These are phyloP conservation scores for Brettanomyces naardenensis DNA, from an alignment of 805 yeast species.

Conservation along the genomic window DNA sequence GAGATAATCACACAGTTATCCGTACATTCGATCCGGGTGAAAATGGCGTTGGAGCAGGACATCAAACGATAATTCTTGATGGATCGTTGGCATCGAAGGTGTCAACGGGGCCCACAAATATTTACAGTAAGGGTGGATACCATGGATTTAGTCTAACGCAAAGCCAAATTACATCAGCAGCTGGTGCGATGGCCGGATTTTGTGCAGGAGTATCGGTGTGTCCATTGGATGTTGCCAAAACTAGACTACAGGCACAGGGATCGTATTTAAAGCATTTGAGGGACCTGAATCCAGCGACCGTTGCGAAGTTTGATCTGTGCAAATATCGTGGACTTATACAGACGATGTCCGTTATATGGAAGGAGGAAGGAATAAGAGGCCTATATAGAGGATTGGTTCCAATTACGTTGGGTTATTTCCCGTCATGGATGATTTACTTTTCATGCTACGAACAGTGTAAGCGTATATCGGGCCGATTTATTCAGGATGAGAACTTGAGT, in stretches of 20 bases:
- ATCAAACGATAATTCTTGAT: conserved; percentile 1
- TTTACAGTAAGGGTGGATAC: not conserved
- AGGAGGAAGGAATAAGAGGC: conserved; percentile 78
- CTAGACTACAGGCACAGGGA: conserved; percentile 91
- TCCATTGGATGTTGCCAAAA: conserved; percentile 93
- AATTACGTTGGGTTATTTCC: conserved; percentile 88
- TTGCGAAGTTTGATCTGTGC: conserved; percentile 12
- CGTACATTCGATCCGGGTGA: conserved; percentile 1
- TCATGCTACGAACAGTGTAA: conserved; percentile 81
- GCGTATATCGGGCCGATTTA: conserved; percentile 20
- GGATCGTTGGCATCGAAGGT: not conserved
- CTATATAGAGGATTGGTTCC: conserved; percentile 88
- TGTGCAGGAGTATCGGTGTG: conserved; percentile 85
- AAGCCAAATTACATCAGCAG: conserved; percentile 55
- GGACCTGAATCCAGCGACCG: conserved; percentile 3
- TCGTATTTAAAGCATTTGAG: conserved; percentile 24
- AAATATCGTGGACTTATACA: conserved; percentile 54
- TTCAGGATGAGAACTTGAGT: conserved; percentile 23
- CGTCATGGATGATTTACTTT: conserved; percentile 96
- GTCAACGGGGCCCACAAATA: not conserved
- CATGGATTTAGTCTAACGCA: conserved; percentile 13
- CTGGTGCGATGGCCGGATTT: conserved; percentile 95
- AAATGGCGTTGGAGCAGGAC: conserved; percentile 3
- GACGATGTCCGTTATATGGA: conserved; percentile 56
- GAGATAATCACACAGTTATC: not conserved